Evolutionary conservation across 2,329 filamentous ascomycete species (phyloP).

Genomic region (Colletotrichum sp.): DNA sequence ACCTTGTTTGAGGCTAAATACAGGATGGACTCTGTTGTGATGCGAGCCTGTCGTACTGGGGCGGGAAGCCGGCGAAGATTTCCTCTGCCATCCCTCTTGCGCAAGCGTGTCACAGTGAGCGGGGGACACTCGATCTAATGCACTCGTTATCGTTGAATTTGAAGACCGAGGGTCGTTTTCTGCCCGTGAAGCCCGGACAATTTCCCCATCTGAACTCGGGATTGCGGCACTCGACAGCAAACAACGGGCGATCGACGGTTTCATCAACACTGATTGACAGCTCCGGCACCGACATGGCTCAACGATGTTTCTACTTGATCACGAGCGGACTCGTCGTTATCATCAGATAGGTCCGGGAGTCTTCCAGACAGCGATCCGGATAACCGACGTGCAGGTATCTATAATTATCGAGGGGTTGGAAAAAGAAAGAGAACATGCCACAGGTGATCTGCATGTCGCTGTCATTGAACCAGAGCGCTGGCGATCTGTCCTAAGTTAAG

Average conservation of each 20-base stretch:
- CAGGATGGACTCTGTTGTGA: not conserved
- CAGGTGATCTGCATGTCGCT: not conserved
- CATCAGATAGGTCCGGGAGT: not conserved
- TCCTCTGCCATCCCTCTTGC: not conserved
- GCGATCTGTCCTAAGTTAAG: not conserved
- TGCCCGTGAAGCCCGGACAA: not conserved
- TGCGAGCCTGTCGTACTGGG: not conserved
- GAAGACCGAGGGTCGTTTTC: not conserved
- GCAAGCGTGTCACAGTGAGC: not conserved
- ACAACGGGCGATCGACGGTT: not conserved
- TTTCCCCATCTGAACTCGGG: not conserved
- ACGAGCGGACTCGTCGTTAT: not conserved
- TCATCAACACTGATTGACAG: not conserved
- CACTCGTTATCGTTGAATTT: not conserved
- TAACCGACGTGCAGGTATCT: not conserved
- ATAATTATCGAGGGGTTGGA: not conserved
- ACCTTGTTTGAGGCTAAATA: not conserved
- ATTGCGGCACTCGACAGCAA: not conserved
- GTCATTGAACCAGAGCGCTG: not conserved
- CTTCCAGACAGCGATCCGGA: not conserved
- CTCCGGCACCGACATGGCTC: not conserved
- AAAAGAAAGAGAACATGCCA: not conserved
- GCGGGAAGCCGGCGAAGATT: not conserved
- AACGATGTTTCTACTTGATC: not conserved
- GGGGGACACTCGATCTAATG: not conserved